Conservation (phyloP, 2,329 filamentous ascomycete genomes). For the Penicillium brasilianum region DNA sequence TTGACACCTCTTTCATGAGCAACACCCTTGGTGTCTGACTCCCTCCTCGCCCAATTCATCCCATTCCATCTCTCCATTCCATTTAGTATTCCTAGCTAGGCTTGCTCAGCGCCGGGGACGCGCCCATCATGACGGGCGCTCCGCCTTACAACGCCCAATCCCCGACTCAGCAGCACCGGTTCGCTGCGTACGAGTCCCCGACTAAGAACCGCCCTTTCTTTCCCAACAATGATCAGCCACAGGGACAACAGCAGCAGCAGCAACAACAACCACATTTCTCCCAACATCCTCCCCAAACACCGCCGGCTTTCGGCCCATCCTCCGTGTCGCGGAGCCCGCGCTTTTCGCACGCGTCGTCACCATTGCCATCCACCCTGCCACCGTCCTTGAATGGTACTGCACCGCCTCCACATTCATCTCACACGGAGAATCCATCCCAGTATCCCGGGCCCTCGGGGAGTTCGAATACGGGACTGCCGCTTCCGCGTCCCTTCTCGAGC, state of each 20-base stretch:
- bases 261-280: constrained; percentile 42
- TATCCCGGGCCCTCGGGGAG: constrained; percentile 43
- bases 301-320: constrained; percentile 46
- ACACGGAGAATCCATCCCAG: constrained; percentile 41
- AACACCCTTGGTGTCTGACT: constrained; percentile 16
- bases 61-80: constrained; percentile 3
- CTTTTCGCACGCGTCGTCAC: constrained; percentile 48
- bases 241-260: constrained; percentile 16
- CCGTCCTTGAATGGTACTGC: constrained; percentile 46
- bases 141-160: constrained; percentile 53
- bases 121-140: constrained; percentile 50
- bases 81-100: constrained; percentile 29
- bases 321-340: constrained; percentile 48
- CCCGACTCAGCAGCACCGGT: constrained; percentile 50
- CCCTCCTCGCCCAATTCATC: constrained; percentile 24
- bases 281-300: constrained; percentile 49
- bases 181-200: constrained; percentile 50
- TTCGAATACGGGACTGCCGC: constrained; percentile 38
- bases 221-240: constrained; percentile 45
- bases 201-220: constrained; percentile 50
- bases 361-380: constrained; percentile 46
- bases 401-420: constrained; percentile 35
- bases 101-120: constrained; percentile 35
- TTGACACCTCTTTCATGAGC: constrained; percentile 29
- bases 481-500: constrained; percentile 43